These are phyloP conservation scores for Neopestalotiopsis sp. DNA, from an alignment of 2,329 filamentous ascomycete genomes.

Conservation along the genomic window DNA sequence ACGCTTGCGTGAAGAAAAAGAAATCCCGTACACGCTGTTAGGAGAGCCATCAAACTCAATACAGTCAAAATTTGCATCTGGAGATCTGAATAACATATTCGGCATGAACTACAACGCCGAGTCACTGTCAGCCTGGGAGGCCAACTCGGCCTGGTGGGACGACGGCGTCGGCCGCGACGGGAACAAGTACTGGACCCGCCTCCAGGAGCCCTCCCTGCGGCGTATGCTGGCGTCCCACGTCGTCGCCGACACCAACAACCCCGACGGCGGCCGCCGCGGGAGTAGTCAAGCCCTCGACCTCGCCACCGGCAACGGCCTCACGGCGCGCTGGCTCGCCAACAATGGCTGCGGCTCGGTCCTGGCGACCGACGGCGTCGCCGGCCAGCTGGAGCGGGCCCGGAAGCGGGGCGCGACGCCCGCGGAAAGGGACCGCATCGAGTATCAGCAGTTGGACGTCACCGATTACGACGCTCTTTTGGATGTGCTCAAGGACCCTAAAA, in stretches of 20 bases:
- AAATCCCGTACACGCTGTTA: not conserved
- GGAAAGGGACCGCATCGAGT: slow-evolving; percentile 32
- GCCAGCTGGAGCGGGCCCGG: slow-evolving; percentile 46
- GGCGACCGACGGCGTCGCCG: slow-evolving; percentile 49
- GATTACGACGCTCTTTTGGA: slow-evolving; percentile 35
- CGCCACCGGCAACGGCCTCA: slow-evolving; percentile 56
- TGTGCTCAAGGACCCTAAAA: slow-evolving; percentile 22
- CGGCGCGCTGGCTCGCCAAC: slow-evolving; percentile 48
- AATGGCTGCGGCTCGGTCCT: slow-evolving; percentile 42
- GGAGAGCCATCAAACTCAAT: not conserved
- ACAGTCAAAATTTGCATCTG: not conserved
- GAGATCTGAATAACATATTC: not conserved
- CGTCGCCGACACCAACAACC: slow-evolving; percentile 5
- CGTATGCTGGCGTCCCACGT: slow-evolving; percentile 35
- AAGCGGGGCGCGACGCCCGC: slow-evolving; percentile 22
- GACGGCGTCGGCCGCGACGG: slow-evolving; percentile 42
- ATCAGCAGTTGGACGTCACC: slow-evolving; percentile 46
- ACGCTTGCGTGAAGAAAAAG: not conserved
- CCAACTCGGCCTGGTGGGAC: slow-evolving; percentile 50
- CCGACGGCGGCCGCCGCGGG: too few relatives aligned
- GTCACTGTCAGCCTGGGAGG: slow-evolving; percentile 44
- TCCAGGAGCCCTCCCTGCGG: slow-evolving; percentile 47
- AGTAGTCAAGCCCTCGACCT: slow-evolving; percentile 48
- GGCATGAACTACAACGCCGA: slow-evolving; percentile 21
- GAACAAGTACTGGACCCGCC: slow-evolving; percentile 50